These are phyloP conservation scores for Ogataea wickerhamii DNA, from an alignment of 805 yeast genomes.

Conservation along the genomic window DNA sequence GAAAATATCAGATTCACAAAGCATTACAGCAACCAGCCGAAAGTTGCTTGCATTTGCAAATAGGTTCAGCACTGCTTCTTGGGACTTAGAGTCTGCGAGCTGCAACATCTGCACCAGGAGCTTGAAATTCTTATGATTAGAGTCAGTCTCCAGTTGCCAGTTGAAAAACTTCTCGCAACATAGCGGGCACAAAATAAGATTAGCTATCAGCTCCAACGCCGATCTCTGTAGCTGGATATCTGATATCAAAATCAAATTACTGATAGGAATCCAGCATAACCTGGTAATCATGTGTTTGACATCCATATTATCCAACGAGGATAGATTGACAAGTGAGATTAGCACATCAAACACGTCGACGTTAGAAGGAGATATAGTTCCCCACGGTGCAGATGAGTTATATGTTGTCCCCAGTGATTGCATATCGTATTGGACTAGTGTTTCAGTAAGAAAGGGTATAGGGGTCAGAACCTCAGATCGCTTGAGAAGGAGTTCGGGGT, in stretches of 20 bases:
- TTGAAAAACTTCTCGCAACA: constrained; percentile 59
- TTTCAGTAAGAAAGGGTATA: constrained; percentile 47
- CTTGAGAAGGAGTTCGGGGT: constrained; percentile 40
- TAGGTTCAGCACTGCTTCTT: constrained; percentile 30
- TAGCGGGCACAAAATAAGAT: constrained; percentile 36
- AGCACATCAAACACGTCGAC: constrained; percentile 43
- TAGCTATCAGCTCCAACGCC: constrained; percentile 47
- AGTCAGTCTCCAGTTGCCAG: constrained; percentile 33
- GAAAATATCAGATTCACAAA: constrained; percentile 21
- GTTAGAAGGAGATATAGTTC: constrained; percentile 19
- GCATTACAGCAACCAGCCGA: constrained; percentile 22
- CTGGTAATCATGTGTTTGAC: constrained; percentile 36
- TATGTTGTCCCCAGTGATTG: constrained; percentile 18
- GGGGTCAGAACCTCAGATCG: constrained; percentile 39
- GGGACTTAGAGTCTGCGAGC: constrained; percentile 38
- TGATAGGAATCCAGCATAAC: constrained; percentile 34
- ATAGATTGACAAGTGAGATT: constrained; percentile 48
- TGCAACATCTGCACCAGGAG: constrained; percentile 38
- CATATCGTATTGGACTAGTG: constrained; percentile 38
- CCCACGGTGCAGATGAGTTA: constrained; percentile 19
- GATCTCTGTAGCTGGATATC: constrained; percentile 43
- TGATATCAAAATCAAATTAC: constrained; percentile 32
- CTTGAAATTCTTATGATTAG: constrained; percentile 39
- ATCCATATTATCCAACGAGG: constrained; percentile 36
- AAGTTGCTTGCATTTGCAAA: constrained; percentile 31